Evolutionary conservation across 2,329 filamentous ascomycete genomes (phyloP).

Genomic region (Ceratocystis papillata): DNA sequence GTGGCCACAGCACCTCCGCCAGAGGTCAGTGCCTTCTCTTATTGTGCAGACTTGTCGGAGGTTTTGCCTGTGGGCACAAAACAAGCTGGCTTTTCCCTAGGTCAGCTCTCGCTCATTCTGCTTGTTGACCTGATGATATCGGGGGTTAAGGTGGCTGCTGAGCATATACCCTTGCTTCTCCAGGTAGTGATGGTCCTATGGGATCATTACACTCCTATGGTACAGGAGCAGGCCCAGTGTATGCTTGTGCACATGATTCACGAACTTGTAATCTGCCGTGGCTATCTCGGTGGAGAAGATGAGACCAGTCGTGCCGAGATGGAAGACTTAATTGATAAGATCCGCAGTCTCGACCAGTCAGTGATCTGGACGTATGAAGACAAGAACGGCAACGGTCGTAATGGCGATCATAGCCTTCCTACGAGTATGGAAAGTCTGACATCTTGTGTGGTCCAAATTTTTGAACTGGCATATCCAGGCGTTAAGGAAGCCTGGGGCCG

Average conservation of each 20-base stretch:
- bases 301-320: constrained; percentile 38
- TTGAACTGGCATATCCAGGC: constrained; percentile 70
- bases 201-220: constrained; percentile 92
- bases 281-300: constrained; percentile 38
- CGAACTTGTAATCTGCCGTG: constrained; percentile 72
- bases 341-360: constrained; percentile 70
- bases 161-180: constrained; percentile 73
- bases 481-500: constrained; percentile 88
- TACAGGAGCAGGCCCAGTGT: constrained; percentile 92
- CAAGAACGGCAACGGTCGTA: constrained; percentile 66
- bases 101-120: constrained; percentile 84
- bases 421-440: constrained; percentile 79
- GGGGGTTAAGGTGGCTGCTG: constrained; percentile 65
- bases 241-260: constrained; percentile 98
- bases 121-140: constrained; percentile 94
- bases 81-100: constrained; percentile 80
- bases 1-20: constrained; percentile 57
- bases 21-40: constrained; percentile 66
- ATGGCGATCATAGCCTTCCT: constrained; percentile 62
- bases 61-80: constrained; percentile 82
- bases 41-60: constrained; percentile 73
- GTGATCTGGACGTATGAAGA: constrained; percentile 95
- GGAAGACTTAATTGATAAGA: constrained; percentile 64
- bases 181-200: constrained; percentile 89
- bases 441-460: constrained; percentile 70